Conservation (phyloP, 768 basidiomycete species). For the Xanthoconium stramineum region DNA sequence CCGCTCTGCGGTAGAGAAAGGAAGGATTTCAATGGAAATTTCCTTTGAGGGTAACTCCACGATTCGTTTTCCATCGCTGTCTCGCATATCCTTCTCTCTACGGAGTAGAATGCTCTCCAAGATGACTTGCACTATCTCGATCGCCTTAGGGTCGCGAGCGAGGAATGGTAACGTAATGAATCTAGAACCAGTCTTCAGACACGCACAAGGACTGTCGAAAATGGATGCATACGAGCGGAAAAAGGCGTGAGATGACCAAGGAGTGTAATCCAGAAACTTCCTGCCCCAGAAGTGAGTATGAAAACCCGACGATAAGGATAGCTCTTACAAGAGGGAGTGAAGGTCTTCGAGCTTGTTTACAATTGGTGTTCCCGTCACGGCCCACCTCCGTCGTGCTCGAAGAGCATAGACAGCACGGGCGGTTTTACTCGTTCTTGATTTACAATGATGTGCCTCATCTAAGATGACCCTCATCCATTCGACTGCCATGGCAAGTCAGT, state of each 20-base stretch:
- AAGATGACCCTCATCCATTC: slow-evolving; percentile 81
- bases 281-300: slow-evolving; percentile 35
- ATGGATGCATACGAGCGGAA: slow-evolving; percentile 70
- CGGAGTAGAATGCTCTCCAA: slow-evolving; percentile 84
- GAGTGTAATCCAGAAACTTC: slow-evolving; percentile 73
- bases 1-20: slow-evolving; percentile 75
- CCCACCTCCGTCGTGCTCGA: slow-evolving; percentile 79
- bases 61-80: slow-evolving; percentile 80
- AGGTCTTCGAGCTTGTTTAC: slow-evolving; percentile 92
- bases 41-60: slow-evolving; percentile 88
- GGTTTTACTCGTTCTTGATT: slow-evolving; percentile 83
- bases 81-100: slow-evolving; percentile 91
- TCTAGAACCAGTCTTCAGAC: slow-evolving; percentile 35
- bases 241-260: slow-evolving; percentile 82
- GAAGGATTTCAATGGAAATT: slow-evolving; percentile 69
- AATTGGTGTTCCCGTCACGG: slow-evolving; percentile 93
- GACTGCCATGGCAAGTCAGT: slow-evolving; percentile 40
- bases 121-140: slow-evolving; percentile 94
- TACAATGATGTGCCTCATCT: slow-evolving; percentile 95
- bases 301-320: slow-evolving; percentile 38
- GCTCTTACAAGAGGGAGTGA: slow-evolving; percentile 77
- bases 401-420: slow-evolving; percentile 88
- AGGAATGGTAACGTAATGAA: slow-evolving; percentile 93
- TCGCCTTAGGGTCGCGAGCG: slow-evolving; percentile 85
- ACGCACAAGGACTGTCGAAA: not conserved